Percentiles rank a stretch among this genome's conserved stretches.
phyloP scores from a whole-genome alignment of 1,139 yeast genomes.

The Zygosaccharomyces pseudobailii region DNA sequence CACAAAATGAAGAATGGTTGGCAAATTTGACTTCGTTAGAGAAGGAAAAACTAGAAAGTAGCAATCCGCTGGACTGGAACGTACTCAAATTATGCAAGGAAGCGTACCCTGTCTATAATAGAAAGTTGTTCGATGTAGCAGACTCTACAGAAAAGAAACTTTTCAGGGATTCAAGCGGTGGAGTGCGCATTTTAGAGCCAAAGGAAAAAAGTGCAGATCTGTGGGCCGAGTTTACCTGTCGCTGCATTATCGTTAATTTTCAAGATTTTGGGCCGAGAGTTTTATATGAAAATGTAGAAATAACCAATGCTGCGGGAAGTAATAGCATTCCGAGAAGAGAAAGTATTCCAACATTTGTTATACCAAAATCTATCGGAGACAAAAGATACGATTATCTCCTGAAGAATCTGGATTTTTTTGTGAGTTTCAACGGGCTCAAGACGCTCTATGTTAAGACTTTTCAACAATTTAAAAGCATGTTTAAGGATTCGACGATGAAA shows the following conservation, averaged over 20 bases:
- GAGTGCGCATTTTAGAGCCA: background rate
- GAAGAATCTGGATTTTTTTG: background rate
- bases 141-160: background rate
- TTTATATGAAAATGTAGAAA: background rate
- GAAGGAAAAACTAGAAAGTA: background rate
- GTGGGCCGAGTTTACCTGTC: background rate
- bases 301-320: background rate
- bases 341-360: background rate
- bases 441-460: background rate
- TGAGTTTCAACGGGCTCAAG: background rate
- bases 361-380: background rate
- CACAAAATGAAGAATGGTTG: background rate
- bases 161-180: background rate
- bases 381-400: background rate
- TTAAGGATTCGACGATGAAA: background rate
- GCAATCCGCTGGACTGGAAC: background rate
- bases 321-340: background rate
- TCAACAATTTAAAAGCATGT: background rate
- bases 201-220: background rate
- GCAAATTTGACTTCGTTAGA: background rate
- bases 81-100: background rate
- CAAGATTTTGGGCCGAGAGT: background rate
- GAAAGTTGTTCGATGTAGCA: background rate
- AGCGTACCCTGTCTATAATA: background rate
- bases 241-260: background rate